These are phyloP conservation scores for Pistacia vera DNA, from an alignment of 345 rosid genomes.

Conservation along the genomic window DNA sequence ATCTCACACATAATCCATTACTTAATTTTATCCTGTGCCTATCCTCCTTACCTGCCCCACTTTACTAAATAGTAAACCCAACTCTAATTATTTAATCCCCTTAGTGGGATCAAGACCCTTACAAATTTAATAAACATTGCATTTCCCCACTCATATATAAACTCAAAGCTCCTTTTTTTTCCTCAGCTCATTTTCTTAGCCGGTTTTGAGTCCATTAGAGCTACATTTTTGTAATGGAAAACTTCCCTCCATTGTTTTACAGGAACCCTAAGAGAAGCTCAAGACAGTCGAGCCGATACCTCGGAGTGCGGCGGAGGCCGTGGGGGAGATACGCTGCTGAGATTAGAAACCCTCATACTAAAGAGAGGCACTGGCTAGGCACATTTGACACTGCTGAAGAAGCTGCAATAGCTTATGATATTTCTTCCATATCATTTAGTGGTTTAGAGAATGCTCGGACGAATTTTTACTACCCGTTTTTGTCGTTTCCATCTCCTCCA, in stretches of 20 bases:
- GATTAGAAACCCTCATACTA: conserved; percentile 26
- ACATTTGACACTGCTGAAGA: conserved; percentile 39
- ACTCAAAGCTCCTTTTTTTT: background rate
- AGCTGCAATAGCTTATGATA: conserved; percentile 40
- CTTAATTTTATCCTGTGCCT: background rate
- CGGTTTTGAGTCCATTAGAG: background rate
- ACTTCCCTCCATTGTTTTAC: conserved; percentile 24
- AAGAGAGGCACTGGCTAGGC: conserved; percentile 36
- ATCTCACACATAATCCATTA: background rate
- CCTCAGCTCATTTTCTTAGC: background rate
- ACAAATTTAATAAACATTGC: background rate
- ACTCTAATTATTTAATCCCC: background rate
- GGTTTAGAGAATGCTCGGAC: conserved; percentile 32
- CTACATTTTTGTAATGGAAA: conserved; percentile 20
- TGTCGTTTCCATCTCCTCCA: background rate
- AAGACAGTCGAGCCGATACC: conserved; percentile 30
- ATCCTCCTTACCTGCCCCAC: conserved; percentile 26
- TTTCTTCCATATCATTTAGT: conserved; percentile 28
- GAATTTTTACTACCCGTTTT: conserved; percentile 30
- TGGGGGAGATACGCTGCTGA: conserved; percentile 38
- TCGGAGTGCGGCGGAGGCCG: conserved; percentile 33
- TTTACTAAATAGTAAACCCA: background rate
- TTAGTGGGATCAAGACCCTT: background rate
- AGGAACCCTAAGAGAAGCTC: conserved; percentile 31
- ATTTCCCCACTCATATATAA: background rate